Conservation (phyloP, 2,329 filamentous ascomycete genomes). For the Aspergillus nomiae region DNA sequence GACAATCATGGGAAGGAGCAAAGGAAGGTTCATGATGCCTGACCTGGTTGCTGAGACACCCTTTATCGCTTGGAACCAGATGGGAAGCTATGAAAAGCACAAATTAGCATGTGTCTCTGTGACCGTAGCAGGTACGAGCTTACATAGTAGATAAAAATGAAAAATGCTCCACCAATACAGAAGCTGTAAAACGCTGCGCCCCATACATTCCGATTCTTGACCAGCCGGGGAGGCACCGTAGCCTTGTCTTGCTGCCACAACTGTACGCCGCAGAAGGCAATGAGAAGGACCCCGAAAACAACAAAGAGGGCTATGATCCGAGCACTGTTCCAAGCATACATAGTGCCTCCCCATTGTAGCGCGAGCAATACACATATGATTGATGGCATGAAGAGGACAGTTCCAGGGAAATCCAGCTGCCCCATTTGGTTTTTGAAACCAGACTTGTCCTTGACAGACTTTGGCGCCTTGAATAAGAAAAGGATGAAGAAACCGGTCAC, state of each 20-base stretch:
- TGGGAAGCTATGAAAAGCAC: slow-evolving; percentile 37
- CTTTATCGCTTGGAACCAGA: slow-evolving; percentile 47
- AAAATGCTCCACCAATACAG: slow-evolving; percentile 46
- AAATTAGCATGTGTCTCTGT: background rate
- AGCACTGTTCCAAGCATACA: slow-evolving; percentile 47
- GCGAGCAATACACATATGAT: slow-evolving; percentile 53
- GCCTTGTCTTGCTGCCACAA: slow-evolving; percentile 43
- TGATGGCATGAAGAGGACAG: slow-evolving; percentile 47
- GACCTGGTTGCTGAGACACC: slow-evolving; percentile 35
- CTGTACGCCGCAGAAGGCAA: slow-evolving; percentile 43
- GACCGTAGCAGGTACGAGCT: slow-evolving; percentile 3
- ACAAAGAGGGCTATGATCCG: slow-evolving; percentile 53
- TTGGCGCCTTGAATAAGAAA: slow-evolving; percentile 31
- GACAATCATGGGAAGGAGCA: slow-evolving; percentile 35
- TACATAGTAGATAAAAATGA: slow-evolving; percentile 49
- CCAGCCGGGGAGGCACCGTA: slow-evolving; percentile 48
- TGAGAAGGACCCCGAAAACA: slow-evolving; percentile 53
- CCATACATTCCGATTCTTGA: slow-evolving; percentile 47
- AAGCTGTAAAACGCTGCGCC: slow-evolving; percentile 45
- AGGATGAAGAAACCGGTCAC: slow-evolving; percentile 35
- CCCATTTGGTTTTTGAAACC: slow-evolving; percentile 27
- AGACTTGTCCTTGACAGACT: slow-evolving; percentile 28
- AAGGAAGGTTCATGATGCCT: slow-evolving; percentile 42
- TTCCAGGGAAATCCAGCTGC: slow-evolving; percentile 47
- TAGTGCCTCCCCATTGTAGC: slow-evolving; percentile 50